Conservation (phyloP, 306 rosid species). For the Sindora glabra region DNA sequence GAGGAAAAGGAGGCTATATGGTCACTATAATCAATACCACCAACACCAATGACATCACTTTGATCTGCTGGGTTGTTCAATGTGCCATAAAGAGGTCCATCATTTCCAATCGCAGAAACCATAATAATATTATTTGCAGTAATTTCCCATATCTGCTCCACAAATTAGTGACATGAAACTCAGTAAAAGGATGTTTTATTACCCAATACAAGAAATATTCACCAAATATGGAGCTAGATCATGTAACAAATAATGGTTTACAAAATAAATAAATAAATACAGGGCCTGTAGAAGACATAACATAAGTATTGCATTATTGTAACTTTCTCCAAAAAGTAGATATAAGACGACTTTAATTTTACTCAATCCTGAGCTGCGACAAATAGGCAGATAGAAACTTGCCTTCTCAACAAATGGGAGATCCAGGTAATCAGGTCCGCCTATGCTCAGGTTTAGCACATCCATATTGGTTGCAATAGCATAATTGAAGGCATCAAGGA, state of each 20-base stretch:
- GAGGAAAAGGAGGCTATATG: conserved; percentile 99
- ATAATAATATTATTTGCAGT: conserved; percentile 92
- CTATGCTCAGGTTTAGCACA: conserved; percentile 91
- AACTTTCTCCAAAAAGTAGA: background rate
- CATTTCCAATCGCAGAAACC: conserved; percentile 99
- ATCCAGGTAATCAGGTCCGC: conserved; percentile 98
- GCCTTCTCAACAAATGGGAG: conserved; percentile 99
- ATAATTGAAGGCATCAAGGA: conserved; percentile 98
- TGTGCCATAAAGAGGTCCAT: conserved; percentile 97
- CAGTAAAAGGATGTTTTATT: conserved; percentile 8
- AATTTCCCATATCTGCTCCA: conserved; percentile 87
- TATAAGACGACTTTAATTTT: background rate
- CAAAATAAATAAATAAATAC: too few species aligned
- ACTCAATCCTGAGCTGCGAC: background rate
- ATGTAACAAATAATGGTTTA: background rate
- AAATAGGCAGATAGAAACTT: background rate
- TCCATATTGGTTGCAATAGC: conserved; percentile 95
- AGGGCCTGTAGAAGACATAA: too few species aligned
- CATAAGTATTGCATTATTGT: background rate
- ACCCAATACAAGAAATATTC: background rate
- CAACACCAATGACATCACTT: conserved; percentile 95
- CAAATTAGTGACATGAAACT: conserved; percentile 20
- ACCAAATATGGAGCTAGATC: background rate
- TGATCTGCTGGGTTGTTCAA: conserved; percentile 98
- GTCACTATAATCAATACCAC: conserved; percentile 95